A percentile compares a stretch with the other conserved stretches of the same genome.
Conservation (phyloP, 106 monocot species). For the Chionographis japonica region DNA sequence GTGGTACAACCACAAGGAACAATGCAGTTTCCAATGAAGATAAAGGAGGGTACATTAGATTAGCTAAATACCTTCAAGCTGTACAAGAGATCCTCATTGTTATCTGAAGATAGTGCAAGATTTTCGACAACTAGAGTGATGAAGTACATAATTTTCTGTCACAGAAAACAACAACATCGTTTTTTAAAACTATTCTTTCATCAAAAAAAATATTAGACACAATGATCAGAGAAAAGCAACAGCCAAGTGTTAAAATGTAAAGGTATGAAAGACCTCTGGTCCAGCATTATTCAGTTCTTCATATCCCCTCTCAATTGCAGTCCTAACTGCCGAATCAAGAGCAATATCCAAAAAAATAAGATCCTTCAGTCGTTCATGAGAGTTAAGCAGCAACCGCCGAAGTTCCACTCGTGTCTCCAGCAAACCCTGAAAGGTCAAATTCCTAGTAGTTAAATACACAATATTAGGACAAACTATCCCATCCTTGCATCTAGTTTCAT, state of each 20-base stretch:
- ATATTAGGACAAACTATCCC: neutral
- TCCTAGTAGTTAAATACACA: slow-evolving; percentile 2
- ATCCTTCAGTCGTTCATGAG: slow-evolving; percentile 87
- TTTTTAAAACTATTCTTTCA: neutral
- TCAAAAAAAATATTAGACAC: neutral
- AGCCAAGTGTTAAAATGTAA: neutral
- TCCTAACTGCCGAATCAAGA: slow-evolving; percentile 92
- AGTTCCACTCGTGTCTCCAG: slow-evolving; percentile 86
- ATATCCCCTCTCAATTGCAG: slow-evolving; percentile 84
- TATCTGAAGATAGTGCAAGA: slow-evolving; percentile 86
- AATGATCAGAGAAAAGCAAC: neutral
- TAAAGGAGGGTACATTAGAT: neutral
- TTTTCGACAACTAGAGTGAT: slow-evolving; percentile 88
- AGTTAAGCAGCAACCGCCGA: slow-evolving; percentile 47
- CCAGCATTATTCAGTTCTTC: slow-evolving; percentile 73
- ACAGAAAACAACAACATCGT: slow-evolving; percentile 19
- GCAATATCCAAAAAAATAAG: slow-evolving; percentile 93
- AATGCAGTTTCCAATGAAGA: neutral
- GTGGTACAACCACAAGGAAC: neutral
- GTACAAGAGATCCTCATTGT: slow-evolving; percentile 88
- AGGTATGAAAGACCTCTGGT: slow-evolving; percentile 53
- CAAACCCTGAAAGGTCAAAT: slow-evolving; percentile 49
- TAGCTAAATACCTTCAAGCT: slow-evolving; percentile 78
- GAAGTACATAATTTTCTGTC: slow-evolving; percentile 95
- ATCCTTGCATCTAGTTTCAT: neutral